Evolutionary conservation across 345 rosid species (phyloP), one percentile per base, ranked within the genome.

Genomic region (Salix exigua): DNA sequence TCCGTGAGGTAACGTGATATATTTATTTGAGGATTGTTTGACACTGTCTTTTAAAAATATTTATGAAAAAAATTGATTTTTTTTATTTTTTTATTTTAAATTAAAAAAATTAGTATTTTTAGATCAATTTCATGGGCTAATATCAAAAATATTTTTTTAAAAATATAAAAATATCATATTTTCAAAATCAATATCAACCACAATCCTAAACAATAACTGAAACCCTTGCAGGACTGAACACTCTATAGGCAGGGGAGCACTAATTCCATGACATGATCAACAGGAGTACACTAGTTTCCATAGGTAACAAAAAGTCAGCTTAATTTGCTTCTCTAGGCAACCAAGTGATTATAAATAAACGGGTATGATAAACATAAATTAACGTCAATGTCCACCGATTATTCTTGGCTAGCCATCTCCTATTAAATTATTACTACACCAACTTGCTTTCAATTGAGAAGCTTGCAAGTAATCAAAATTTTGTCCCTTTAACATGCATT

Each of bases 121-220:
- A 31, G 5, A 4, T 31, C 33, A 31, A 3, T 31, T 31, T 31
- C 0, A 31, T 31, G 0, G 0, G 0, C 0, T 31, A 31, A 31
- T 31, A 31, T 31, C 0, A 31, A 31, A 4, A 31, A 31, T 31
- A 3, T 0, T 31, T 28, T 31, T 4, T 31, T 31, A 3, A 31
- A 31, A 31, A 31, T 31, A 31, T 31, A 31, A 31, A 31, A 31
- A 31, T 0, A 31, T 31, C 5, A 31, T 0, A 31, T 0, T 31
- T 4, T 31, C 0, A 31, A 31, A 31, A 31, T 31, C 33, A 31
- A 31, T 5, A 30, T 30, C 31, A 30, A 30, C 31, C 31, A 30
- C 31, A 30, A 30, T 30, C 31, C 31, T 30, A 30, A 30, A 30
- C 19, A 6, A 2, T 26, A 5, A 8, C 53, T 2, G 8, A 7